Conservation (phyloP, 1,284 basidiomycete species). For the Fomitopsis betulina region DNA sequence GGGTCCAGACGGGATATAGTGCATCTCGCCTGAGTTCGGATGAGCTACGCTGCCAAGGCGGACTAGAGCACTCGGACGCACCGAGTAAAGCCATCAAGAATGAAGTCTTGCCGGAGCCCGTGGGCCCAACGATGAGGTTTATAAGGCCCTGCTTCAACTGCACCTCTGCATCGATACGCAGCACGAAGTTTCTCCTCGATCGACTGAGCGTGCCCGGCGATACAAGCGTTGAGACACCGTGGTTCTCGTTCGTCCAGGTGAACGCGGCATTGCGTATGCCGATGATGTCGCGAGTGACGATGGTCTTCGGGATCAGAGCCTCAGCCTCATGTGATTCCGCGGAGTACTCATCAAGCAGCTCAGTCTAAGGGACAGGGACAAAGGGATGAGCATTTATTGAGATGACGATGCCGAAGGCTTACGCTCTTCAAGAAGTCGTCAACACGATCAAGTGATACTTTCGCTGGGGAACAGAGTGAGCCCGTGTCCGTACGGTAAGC, state of each 20-base stretch:
- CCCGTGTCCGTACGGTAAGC: slow-evolving; percentile 17
- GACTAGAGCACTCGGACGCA: slow-evolving; percentile 13
- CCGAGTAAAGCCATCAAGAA: slow-evolving; percentile 50
- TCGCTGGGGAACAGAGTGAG: slow-evolving; percentile 27
- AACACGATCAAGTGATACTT: slow-evolving; percentile 48
- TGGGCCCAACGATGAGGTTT: slow-evolving; percentile 61
- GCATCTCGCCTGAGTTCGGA: slow-evolving; percentile 43
- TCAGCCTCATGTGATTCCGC: neutral
- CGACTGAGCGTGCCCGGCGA: slow-evolving; percentile 13
- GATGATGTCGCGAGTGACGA: slow-evolving; percentile 18
- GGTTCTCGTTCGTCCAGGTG: slow-evolving; percentile 29
- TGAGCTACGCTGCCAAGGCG: slow-evolving; percentile 7
- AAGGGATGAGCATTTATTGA: neutral
- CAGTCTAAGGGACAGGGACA: slow-evolving; percentile 29
- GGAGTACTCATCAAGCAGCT: slow-evolving; percentile 45
- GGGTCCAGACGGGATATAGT: slow-evolving; percentile 43
- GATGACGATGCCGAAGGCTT: slow-evolving; percentile 3
- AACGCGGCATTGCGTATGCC: slow-evolving; percentile 37
- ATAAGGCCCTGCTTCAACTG: slow-evolving; percentile 52
- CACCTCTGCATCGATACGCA: slow-evolving; percentile 46
- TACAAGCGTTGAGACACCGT: slow-evolving; percentile 15
- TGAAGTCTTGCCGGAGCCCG: slow-evolving; percentile 46
- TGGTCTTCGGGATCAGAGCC: neutral
- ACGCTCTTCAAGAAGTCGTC: slow-evolving; percentile 42
- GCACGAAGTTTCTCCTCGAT: slow-evolving; percentile 35